These are phyloP conservation scores for Chlamydomonas sp. DNA, from an alignment of 139 green algal species.

Conservation along the genomic window DNA sequence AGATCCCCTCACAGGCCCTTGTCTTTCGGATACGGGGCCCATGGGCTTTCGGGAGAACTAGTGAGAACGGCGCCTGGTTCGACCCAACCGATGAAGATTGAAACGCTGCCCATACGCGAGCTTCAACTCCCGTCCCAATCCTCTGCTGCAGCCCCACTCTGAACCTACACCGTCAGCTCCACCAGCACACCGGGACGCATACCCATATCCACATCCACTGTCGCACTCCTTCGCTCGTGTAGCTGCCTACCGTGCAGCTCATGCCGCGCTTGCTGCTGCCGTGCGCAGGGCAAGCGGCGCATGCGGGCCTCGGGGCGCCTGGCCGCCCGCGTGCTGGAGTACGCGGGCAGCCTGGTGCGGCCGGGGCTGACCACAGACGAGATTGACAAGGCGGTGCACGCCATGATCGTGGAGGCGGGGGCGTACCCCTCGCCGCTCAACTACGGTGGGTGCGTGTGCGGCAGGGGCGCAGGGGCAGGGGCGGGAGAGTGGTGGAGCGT, in stretches of 20 bases:
- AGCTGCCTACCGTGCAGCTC: too few species aligned
- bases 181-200: neutral
- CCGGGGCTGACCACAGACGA: constrained; percentile 94
- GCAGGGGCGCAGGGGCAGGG: neutral
- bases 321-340: constrained; percentile 84
- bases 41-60: too few species aligned
- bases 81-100: too few species aligned
- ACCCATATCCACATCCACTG: neutral
- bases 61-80: too few species aligned
- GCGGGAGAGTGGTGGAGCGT: neutral
- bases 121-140: too few species aligned
- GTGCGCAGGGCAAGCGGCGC: constrained; percentile 60
- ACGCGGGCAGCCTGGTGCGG: constrained; percentile 78
- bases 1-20: too few species aligned
- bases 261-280: too few species aligned
- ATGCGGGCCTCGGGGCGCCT: constrained; percentile 91
- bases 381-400: constrained; percentile 93
- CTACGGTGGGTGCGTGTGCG: constrained; percentile 32
- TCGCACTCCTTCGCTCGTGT: neutral
- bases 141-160: too few species aligned
- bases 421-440: constrained; percentile 94
- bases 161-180: too few species aligned
- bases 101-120: too few species aligned
- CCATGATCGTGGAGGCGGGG: constrained; percentile 83
- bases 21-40: too few species aligned